These are phyloP conservation scores for Vitis hybrid DNA, from an alignment of 177 flowering plant species.

Conservation along the genomic window DNA sequence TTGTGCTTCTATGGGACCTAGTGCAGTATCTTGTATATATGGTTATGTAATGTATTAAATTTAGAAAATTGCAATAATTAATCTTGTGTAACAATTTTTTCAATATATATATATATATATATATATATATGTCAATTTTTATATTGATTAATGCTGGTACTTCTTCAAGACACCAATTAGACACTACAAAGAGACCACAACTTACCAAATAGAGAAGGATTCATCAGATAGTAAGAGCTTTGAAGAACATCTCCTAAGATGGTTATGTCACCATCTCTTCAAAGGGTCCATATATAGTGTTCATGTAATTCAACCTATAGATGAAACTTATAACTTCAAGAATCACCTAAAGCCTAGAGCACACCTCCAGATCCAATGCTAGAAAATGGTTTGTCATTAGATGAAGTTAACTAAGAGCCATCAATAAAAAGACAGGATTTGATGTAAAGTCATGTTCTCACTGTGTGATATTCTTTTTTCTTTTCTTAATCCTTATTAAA, in stretches of 20 bases:
- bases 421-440: constrained; percentile 69
- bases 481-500: too few species aligned
- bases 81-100: too few species aligned
- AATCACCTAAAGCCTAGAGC: constrained; percentile 70
- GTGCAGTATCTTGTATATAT: too few species aligned
- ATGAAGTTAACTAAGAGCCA: constrained; percentile 62
- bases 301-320: constrained; percentile 51
- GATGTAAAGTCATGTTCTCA: too few species aligned
- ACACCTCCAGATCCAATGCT: constrained; percentile 76
- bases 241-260: constrained; percentile 90
- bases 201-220: constrained; percentile 85
- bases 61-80: too few species aligned
- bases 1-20: too few species aligned
- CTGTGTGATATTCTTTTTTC: too few species aligned
- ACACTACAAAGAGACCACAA: constrained; percentile 59
- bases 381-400: constrained; percentile 68
- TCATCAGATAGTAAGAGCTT: constrained; percentile 66
- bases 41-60: too few species aligned
- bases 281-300: constrained; percentile 49
- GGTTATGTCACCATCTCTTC: constrained; percentile 87
- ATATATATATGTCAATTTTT: too few species aligned
- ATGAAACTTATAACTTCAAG: constrained; percentile 54
- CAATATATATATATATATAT: too few species aligned
- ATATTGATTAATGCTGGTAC: not conserved
- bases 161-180: constrained; percentile 70